Conservation (phyloP, 306 rosid genomes). For the Ormosia emarginata region DNA sequence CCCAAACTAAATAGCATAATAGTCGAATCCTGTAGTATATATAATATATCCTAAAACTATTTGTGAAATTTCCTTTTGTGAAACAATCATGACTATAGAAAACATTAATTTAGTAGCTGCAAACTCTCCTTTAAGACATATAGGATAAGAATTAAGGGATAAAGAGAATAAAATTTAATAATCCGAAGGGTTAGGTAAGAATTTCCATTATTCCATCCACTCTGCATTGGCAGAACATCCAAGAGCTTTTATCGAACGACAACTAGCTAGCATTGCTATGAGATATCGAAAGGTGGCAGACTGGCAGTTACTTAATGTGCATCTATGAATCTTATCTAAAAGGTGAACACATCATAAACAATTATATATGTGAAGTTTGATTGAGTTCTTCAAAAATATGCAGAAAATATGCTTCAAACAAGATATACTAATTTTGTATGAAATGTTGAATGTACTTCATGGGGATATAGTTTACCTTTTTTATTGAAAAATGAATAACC, state of each 20-base stretch:
- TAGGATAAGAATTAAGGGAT: constrained; percentile 1
- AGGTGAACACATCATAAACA: not conserved
- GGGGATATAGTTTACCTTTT: not conserved
- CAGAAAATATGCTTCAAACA: not conserved
- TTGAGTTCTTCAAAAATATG: not conserved
- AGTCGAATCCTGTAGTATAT: not conserved
- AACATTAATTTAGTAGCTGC: constrained; percentile 16
- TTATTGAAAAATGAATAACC: constrained; percentile 3
- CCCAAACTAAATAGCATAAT: not conserved
- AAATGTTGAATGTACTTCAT: constrained; percentile 11
- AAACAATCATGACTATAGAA: not conserved
- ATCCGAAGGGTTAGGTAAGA: constrained; percentile 31
- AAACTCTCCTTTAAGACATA: not conserved
- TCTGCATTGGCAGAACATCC: constrained; percentile 8
- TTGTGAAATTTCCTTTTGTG: not conserved
- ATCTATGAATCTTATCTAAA: constrained; percentile 22
- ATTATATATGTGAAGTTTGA: not conserved
- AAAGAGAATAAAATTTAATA: constrained; percentile 14
- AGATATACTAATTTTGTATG: not conserved
- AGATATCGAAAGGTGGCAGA: constrained; percentile 24
- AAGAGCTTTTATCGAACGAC: constrained; percentile 16
- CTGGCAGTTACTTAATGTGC: not conserved
- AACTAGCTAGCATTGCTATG: constrained; percentile 7
- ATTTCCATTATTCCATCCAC: constrained; percentile 15
- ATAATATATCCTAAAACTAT: constrained; percentile 4